Conservation (phyloP, 2,329 filamentous ascomycete genomes). For the Penicillium sp. region DNA sequence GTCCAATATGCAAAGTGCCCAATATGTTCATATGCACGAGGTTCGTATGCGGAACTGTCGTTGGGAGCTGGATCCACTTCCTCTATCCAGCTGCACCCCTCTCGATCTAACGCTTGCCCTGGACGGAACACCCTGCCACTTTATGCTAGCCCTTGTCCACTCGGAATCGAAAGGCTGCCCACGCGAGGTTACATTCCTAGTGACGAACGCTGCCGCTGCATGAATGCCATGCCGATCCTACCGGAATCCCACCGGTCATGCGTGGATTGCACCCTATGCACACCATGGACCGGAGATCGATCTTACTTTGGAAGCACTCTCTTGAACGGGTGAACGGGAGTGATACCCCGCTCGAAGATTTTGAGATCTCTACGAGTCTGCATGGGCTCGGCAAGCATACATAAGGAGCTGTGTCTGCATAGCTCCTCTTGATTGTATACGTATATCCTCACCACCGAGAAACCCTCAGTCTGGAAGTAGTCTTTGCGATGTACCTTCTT, state of each 20-base stretch:
- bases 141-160: background rate
- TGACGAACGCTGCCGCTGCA: background rate
- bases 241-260: conserved; percentile 18
- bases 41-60: background rate
- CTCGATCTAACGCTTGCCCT: background rate
- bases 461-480: background rate
- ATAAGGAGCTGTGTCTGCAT: background rate
- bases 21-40: background rate
- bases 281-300: conserved; percentile 2
- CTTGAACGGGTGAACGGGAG: background rate
- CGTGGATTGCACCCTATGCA: background rate
- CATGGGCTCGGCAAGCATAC: background rate
- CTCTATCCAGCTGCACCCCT: background rate
- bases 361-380: background rate
- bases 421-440: background rate
- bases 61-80: background rate
- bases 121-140: background rate
- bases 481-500: conserved; percentile 6
- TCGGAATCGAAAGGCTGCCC: background rate
- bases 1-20: background rate
- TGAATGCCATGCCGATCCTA: conserved; percentile 17
- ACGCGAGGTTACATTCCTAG: background rate
- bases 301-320: background rate
- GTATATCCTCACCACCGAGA: background rate
- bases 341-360: conserved; percentile 4